These are phyloP conservation scores for Alternaria sp. DNA, from an alignment of 2,329 filamentous ascomycete genomes.

Conservation along the genomic window DNA sequence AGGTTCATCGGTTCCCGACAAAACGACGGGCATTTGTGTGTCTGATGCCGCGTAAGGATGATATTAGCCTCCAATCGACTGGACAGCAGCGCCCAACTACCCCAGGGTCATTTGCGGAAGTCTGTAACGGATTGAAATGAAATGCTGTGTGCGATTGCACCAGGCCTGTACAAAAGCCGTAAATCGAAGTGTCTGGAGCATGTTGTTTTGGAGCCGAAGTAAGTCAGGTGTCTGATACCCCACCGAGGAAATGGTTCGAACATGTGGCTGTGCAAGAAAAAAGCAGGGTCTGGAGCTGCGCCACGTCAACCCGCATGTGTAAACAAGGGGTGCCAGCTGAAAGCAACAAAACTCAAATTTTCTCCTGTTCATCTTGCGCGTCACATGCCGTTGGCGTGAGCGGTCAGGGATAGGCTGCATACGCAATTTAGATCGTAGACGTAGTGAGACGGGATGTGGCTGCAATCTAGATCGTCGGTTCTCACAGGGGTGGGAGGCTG, in stretches of 20 bases:
- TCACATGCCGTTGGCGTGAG: slow-evolving; percentile 16
- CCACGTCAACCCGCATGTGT: slow-evolving; percentile 22
- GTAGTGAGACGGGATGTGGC: slow-evolving; percentile 21
- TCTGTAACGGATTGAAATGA: background rate
- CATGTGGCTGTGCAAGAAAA: slow-evolving; percentile 10
- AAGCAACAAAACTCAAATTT: slow-evolving; percentile 13
- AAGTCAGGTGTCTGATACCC: background rate
- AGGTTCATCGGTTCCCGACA: background rate
- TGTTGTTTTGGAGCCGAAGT: background rate
- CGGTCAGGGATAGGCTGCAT: slow-evolving; percentile 21
- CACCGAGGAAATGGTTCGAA: slow-evolving; percentile 1
- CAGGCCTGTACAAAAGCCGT: background rate
- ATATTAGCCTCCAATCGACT: background rate
- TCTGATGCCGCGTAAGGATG: background rate
- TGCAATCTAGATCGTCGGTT: slow-evolving; percentile 26
- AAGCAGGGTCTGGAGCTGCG: slow-evolving; percentile 7
- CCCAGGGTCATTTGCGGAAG: background rate
- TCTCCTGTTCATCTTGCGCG: slow-evolving; percentile 4
- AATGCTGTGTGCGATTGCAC: background rate
- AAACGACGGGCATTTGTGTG: background rate
- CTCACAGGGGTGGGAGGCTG: slow-evolving; percentile 9
- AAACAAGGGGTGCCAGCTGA: slow-evolving; percentile 31
- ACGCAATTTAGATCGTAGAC: slow-evolving; percentile 10
- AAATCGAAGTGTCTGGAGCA: background rate
- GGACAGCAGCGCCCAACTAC: background rate